These are phyloP conservation scores for Exophiala lecanii-corni DNA, from an alignment of 2,329 filamentous ascomycete species.

Conservation along the genomic window DNA sequence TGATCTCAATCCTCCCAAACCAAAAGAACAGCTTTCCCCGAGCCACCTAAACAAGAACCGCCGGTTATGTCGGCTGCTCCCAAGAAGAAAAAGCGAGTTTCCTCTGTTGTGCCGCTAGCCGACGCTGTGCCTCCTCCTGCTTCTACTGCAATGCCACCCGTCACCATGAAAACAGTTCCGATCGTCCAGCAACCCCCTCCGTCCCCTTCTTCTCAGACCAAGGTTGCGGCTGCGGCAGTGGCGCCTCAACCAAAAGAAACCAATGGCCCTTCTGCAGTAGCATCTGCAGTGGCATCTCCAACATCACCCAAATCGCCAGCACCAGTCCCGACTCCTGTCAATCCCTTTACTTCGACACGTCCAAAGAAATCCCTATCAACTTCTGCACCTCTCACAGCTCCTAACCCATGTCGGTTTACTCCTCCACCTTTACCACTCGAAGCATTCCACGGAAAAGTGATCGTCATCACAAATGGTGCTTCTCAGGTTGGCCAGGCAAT, in stretches of 20 bases:
- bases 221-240: background rate
- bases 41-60: constrained; percentile 10
- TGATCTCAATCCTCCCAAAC: constrained; percentile 15
- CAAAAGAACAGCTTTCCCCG: constrained; percentile 12
- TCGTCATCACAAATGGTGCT: constrained; percentile 28
- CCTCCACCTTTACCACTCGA: constrained; percentile 16
- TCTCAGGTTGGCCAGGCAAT: constrained; percentile 44
- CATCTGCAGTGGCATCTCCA: constrained; percentile 1
- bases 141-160: constrained; percentile 1
- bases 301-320: constrained; percentile 9
- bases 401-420: constrained; percentile 22
- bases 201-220: background rate
- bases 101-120: constrained; percentile 9
- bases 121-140: background rate
- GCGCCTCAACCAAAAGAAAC: background rate
- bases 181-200: constrained; percentile 9
- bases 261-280: background rate
- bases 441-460: constrained; percentile 22
- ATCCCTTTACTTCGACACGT: constrained; percentile 16
- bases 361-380: constrained; percentile 19
- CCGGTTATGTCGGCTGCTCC: background rate
- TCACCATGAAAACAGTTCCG: constrained; percentile 11
- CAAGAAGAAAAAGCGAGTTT: constrained; percentile 22
- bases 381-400: constrained; percentile 8
- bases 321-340: constrained; percentile 6